Percentiles rank a stretch among this genome's conserved stretches.
Evolutionary conservation across 257 asterid genomes (phyloP).

Genomic region (Forsythia suspensa): DNA sequence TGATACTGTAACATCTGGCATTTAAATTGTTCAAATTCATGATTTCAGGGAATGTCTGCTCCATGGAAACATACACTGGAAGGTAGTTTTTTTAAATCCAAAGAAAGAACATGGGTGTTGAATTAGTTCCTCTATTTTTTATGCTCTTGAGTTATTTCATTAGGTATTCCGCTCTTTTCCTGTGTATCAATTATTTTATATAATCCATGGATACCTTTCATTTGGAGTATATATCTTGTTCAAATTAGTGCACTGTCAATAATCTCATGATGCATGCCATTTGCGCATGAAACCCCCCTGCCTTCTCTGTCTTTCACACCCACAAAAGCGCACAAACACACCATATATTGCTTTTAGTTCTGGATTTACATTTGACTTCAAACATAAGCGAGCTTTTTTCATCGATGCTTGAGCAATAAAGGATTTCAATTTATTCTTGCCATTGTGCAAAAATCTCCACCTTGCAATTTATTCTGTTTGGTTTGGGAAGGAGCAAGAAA

Average conservation of each 20-base stretch:
- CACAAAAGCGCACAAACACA: background rate
- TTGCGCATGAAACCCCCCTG: background rate
- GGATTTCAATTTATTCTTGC: background rate
- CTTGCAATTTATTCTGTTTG: no score
- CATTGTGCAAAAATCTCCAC: background rate
- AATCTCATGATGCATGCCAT: conserved; percentile 11
- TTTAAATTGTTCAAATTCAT: conserved; percentile 25
- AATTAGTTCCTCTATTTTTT: background rate
- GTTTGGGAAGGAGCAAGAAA: no score
- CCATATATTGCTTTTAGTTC: background rate
- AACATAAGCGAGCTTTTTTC: background rate
- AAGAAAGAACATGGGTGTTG: conserved; percentile 1
- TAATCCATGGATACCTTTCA: background rate
- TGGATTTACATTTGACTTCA: background rate
- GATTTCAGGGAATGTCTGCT: conserved; percentile 78
- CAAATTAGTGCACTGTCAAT: background rate
- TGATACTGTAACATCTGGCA: conserved; percentile 16
- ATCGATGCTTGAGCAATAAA: background rate
- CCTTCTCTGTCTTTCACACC: background rate
- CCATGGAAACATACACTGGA: conserved; percentile 95
- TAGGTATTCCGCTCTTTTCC: background rate
- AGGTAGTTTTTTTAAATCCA: conserved; percentile 45
- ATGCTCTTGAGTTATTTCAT: background rate
- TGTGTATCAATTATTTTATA: background rate
- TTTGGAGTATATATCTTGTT: conserved; percentile 10